These are phyloP conservation scores for Cercophora newfieldiana DNA, from an alignment of 495 filamentous ascomycete genomes.

Conservation along the genomic window DNA sequence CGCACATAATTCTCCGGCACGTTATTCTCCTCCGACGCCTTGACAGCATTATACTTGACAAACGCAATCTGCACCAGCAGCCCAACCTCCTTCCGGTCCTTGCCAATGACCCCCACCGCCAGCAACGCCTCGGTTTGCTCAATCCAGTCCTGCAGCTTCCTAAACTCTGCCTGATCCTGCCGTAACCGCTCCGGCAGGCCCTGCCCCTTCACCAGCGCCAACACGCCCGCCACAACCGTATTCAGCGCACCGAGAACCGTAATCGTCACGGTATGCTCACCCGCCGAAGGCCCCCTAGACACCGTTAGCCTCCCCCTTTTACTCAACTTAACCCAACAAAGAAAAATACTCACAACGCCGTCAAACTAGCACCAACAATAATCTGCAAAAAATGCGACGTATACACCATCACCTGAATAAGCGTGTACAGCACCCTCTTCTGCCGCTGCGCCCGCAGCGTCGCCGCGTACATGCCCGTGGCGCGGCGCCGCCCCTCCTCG, in stretches of 20 bases:
- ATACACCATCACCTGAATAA: constrained; percentile 27
- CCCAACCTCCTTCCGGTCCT: constrained; percentile 45
- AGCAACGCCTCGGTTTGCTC: constrained; percentile 39
- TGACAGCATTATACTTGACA: constrained; percentile 47
- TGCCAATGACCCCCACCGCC: constrained; percentile 44
- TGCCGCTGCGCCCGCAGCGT: constrained; percentile 32
- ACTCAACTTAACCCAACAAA: not conserved
- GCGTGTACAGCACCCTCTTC: constrained; percentile 40
- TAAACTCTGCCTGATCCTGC: constrained; percentile 43
- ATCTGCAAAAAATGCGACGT: constrained; percentile 8
- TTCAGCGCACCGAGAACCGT: constrained; percentile 50
- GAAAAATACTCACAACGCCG: not conserved
- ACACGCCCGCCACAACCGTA: constrained; percentile 50
- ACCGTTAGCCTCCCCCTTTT: not conserved
- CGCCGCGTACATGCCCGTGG: constrained; percentile 41
- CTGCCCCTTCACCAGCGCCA: constrained; percentile 49
- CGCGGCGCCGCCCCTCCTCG: constrained; percentile 41
- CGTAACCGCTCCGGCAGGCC: constrained; percentile 44
- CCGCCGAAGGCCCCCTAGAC: constrained; percentile 39
- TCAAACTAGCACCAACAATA: constrained; percentile 8
- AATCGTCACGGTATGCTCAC: constrained; percentile 37
- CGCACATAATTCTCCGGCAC: constrained; percentile 43
- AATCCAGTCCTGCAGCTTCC: constrained; percentile 44
- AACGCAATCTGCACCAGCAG: constrained; percentile 47
- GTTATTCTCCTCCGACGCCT: constrained; percentile 45